A percentile compares a stretch with the other conserved stretches of the same genome.
phyloP scores from a whole-genome alignment of 78 protist genomes.

The Dictyostelium intermedium region DNA sequence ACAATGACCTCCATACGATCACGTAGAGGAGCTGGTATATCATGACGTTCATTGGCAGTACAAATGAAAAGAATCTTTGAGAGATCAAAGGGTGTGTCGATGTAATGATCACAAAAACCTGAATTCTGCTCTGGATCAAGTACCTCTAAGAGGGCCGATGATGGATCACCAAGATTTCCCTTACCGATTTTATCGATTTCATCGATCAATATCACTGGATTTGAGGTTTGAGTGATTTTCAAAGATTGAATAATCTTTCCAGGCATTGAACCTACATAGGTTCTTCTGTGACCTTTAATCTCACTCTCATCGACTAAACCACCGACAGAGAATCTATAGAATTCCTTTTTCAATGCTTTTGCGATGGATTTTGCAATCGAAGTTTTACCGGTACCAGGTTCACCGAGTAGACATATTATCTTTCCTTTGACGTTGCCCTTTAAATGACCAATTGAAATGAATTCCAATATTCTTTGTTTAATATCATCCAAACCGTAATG shows the following conservation, averaged over 20 bases:
- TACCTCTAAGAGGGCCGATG: conserved; percentile 96
- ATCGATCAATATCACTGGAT: conserved; percentile 97
- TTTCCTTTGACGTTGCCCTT: conserved; percentile 86
- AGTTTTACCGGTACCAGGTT: conserved; percentile 97
- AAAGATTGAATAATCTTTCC: conserved; percentile 96
- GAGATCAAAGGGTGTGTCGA: conserved; percentile 72
- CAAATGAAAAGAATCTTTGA: conserved; percentile 93
- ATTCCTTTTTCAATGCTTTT: conserved; percentile 83
- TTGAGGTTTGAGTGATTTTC: conserved; percentile 82
- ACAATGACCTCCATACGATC: conserved; percentile 96
- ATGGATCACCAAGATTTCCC: conserved; percentile 94
- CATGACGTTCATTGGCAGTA: conserved; percentile 91
- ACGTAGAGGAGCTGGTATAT: conserved; percentile 88
- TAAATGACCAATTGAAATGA: conserved; percentile 88
- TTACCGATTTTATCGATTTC: conserved; percentile 93
- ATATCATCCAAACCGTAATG: conserved; percentile 94
- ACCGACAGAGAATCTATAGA: conserved; percentile 95
- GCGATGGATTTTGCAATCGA: conserved; percentile 93
- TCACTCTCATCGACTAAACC: conserved; percentile 96
- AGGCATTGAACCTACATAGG: conserved; percentile 95
- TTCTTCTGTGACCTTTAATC: conserved; percentile 96
- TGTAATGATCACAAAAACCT: conserved; percentile 93
- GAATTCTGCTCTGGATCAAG: conserved; percentile 97
- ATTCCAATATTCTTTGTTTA: conserved; percentile 96
- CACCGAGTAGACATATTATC: conserved; percentile 95